These are phyloP conservation scores for Trifolium repens DNA, from an alignment of 306 rosid species.

Conservation along the genomic window DNA sequence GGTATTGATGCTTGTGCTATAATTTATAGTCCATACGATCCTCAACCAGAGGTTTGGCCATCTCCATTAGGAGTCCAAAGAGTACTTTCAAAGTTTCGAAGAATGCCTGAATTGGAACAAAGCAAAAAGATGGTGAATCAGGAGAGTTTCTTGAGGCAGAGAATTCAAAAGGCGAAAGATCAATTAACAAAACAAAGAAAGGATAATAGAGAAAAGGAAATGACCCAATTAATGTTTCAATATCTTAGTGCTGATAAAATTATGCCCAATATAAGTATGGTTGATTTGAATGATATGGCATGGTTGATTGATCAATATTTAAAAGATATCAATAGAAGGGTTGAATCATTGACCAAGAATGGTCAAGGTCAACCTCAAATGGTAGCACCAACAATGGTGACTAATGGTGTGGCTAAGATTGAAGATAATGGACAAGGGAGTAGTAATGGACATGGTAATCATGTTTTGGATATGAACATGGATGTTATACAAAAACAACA, in stretches of 20 bases:
- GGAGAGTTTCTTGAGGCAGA: constrained; percentile 50
- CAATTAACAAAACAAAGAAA: constrained; percentile 49
- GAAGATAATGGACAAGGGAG: constrained; percentile 41
- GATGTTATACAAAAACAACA: constrained; percentile 44
- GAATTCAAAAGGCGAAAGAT: constrained; percentile 49
- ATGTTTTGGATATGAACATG: constrained; percentile 35
- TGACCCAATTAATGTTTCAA: constrained; percentile 53
- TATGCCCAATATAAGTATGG: constrained; percentile 46
- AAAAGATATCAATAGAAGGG: constrained; percentile 51
- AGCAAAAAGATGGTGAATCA: constrained; percentile 61
- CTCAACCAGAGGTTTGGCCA: constrained; percentile 63
- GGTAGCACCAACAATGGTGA: constrained; percentile 27
- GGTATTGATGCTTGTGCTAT: constrained; percentile 55
- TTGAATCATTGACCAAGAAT: constrained; percentile 43
- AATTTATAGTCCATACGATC: constrained; percentile 51
- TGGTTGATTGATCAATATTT: constrained; percentile 54
- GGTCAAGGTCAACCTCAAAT: constrained; percentile 35
- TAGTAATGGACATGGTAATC: neutral
- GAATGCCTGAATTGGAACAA: constrained; percentile 53
- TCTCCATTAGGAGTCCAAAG: constrained; percentile 43
- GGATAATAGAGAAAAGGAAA: constrained; percentile 52
- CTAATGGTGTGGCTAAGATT: constrained; percentile 29
- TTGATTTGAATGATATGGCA: constrained; percentile 51
- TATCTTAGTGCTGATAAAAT: constrained; percentile 48
- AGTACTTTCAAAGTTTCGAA: constrained; percentile 42